Evolutionary conservation across 139 green algal species (phyloP), one percentile per base, ranked within the genome.

Genomic region (Asterochloris sp.): DNA sequence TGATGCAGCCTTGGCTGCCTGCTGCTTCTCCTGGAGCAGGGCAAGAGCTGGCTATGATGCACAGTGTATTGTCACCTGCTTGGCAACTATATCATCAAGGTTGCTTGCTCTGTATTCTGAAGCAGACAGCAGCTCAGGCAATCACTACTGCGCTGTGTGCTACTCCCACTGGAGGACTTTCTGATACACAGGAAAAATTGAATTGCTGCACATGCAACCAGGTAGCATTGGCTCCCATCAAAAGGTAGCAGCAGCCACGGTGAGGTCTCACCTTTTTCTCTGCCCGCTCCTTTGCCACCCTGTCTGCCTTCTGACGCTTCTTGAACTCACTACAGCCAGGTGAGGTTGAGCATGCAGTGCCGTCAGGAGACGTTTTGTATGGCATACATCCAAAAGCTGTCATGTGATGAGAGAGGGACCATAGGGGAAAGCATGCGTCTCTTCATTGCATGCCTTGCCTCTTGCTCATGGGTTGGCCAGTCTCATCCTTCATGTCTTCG

Each of bases 401-500:
- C 28, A 23, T 24, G 6, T 62, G 1, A 17, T 79, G 21, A 11
- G 69, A 28, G 16, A 27, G 73, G 28, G 12, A 54, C 23, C 62
- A 74, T 38, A 0, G 66, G 38, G 38, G 38, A 54, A 2, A 54
- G 38, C 38, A 54, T 54, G 38, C 6, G 38, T 54, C 6, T 54
- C 4, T 54, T 6, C 6, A 54, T 54, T 54, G 2, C 38, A 54
- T 54, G 19, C 9, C 85, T 27, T 47, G 96, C 95, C 91, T 98
- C 87, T 98, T 98, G 89, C 91, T 96, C 84, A 98, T 89, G 10
- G 86, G 85, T 69, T 92, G 84, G 28, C 95, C 95, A 75, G 90
- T 91, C 87, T 98, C 95, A 80, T 98, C 93, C 64, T 96, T 87
- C 9, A 96, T 83, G 14, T 96, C 94, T 80, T 98, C 95, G 13